These are phyloP conservation scores for Bremia lactucae DNA, from an alignment of 352 stramenopile genomes.

Conservation along the genomic window DNA sequence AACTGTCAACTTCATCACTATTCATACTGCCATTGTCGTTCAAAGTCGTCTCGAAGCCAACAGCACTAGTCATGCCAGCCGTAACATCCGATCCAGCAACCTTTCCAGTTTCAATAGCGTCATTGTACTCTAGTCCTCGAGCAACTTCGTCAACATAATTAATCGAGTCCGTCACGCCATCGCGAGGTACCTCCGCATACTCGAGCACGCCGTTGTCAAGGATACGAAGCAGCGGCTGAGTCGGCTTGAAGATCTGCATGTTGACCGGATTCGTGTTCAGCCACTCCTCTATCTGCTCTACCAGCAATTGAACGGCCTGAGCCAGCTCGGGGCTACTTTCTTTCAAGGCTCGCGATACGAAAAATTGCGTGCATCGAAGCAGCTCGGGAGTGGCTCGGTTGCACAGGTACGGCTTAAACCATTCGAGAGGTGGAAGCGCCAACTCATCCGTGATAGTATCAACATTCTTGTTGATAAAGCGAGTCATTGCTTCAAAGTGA, in stretches of 20 bases:
- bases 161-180: constrained; percentile 31
- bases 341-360: constrained; percentile 29
- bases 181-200: constrained; percentile 44
- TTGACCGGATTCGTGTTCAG: constrained; percentile 44
- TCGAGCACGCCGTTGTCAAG: constrained; percentile 38
- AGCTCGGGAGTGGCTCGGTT: constrained; percentile 65
- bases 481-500: constrained; percentile 43
- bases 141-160: constrained; percentile 1
- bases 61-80: constrained; percentile 26
- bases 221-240: constrained; percentile 41
- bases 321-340: constrained; percentile 36
- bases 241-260: constrained; percentile 43
- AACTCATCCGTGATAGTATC: constrained; percentile 29
- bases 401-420: constrained; percentile 54
- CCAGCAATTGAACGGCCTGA: constrained; percentile 44
- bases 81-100: background rate
- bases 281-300: constrained; percentile 48
- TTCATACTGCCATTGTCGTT: constrained; percentile 34
- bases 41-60: constrained; percentile 47
- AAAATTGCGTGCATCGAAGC: constrained; percentile 40
- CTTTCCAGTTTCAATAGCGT: background rate
- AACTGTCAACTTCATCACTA: constrained; percentile 35
- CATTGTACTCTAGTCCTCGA: constrained; percentile 1
- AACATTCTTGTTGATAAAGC: constrained; percentile 43
- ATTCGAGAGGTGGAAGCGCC: constrained; percentile 31